These are phyloP conservation scores for Pascua sp. DNA, from an alignment of 1,284 basidiomycete species.

Conservation along the genomic window DNA sequence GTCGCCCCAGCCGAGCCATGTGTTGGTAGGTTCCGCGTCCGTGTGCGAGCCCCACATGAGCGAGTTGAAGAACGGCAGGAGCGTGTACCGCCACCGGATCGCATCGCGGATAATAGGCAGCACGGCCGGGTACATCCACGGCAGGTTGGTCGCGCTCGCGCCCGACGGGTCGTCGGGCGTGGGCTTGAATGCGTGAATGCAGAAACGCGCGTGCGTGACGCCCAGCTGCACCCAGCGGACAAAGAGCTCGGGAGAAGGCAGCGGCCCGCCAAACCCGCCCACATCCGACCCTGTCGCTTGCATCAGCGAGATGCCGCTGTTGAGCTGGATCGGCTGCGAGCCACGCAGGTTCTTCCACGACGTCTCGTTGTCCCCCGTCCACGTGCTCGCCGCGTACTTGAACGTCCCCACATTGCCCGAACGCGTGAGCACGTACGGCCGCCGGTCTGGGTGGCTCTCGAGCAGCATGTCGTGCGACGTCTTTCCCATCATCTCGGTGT, in stretches of 20 bases:
- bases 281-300: constrained; percentile 46
- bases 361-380: constrained; percentile 51
- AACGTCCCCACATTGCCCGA: constrained; percentile 51
- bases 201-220: constrained; percentile 47
- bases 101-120: constrained; percentile 44
- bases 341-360: constrained; percentile 51
- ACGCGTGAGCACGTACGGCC: constrained; percentile 50
- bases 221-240: constrained; percentile 52
- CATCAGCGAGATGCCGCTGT: constrained; percentile 48
- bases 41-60: constrained; percentile 51
- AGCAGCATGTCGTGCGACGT: constrained; percentile 44
- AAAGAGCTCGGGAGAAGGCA: constrained; percentile 50
- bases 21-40: constrained; percentile 46
- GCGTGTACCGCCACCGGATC: constrained; percentile 51
- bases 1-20: constrained; percentile 48
- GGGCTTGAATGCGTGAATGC: constrained; percentile 52
- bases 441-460: constrained; percentile 33
- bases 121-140: constrained; percentile 53
- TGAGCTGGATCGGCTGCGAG: constrained; percentile 42
- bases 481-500: constrained; percentile 50
- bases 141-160: constrained; percentile 46
- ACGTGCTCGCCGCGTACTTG: constrained; percentile 49
- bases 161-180: constrained; percentile 45
- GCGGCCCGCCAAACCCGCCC: constrained; percentile 51
- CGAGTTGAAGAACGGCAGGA: constrained; percentile 45